Base-by-base conservation (phyloP, 2,329 filamentous ascomycete genomes). In the Fusarium incarnatum region DNA sequence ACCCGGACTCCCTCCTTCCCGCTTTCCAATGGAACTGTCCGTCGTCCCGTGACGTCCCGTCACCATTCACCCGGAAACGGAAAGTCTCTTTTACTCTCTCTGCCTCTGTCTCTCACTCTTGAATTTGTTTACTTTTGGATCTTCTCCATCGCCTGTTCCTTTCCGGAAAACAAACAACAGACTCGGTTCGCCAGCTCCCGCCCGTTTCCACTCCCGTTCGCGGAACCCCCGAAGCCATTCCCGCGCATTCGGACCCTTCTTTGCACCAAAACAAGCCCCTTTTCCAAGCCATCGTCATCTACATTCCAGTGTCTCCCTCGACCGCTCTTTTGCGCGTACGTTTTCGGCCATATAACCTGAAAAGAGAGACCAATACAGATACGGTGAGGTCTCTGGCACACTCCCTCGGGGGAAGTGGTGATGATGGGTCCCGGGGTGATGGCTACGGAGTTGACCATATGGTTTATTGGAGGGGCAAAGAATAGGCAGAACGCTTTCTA, bases 1-100 rank as follows among this genome's bases (percentile, higher is more conserved):
- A 23, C n/a, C 16, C 11, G n/a, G 42, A 15, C 18, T 54, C 30
- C 25, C 34, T 58, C 47, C 54, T 66, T 66, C 56, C 56, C 20
- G 28, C 28, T 41, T 37, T n/a, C 46, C 41, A 37, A 61, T 63
- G 49, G 37, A 42, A 50, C 42, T 41, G 56, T 44, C 56, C 59
- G 50, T 56, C 45, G 61, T 60, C 49, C 61, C 62, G 71, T 61
- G 69, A 68, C 59, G 67, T 61, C 52, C 68, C 48, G 58, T 64
- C 47, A 44, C 61, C 50, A 47, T 20, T 27, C 30, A 30, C 25
- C 44, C 23, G 32, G 52, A 67, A 58, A 42, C 53, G 41, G 30
- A 60, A 48, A 63, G 30, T 44, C 58, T 49, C 42, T 44, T 16
- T 40, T 16, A 16, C 53, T 34, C 27, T 30, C 10, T 47, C 28